These are phyloP conservation scores for Lachnellula occidentalis DNA, from an alignment of 2,329 filamentous ascomycete genomes.

Conservation along the genomic window DNA sequence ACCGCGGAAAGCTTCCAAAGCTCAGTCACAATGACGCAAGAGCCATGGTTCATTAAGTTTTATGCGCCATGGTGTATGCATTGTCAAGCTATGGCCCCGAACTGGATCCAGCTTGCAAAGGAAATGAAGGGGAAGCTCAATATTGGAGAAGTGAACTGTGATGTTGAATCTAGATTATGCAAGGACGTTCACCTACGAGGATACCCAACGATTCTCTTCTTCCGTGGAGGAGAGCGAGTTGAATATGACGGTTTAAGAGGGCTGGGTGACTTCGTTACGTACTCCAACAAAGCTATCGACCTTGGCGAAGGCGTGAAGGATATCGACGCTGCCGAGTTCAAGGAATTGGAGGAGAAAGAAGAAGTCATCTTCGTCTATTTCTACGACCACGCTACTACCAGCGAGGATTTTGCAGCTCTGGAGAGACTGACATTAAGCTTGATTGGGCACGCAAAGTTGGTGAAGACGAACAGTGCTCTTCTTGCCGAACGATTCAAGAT, in stretches of 20 bases:
- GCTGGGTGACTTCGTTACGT: constrained; percentile 81
- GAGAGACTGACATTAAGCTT: constrained; percentile 82
- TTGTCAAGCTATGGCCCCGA: constrained; percentile 87
- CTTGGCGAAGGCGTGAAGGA: constrained; percentile 72
- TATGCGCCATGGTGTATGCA: constrained; percentile 97
- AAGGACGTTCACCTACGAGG: constrained; percentile 77
- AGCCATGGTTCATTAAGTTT: constrained; percentile 98
- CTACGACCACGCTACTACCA: constrained; percentile 91
- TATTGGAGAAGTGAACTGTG: constrained; percentile 94
- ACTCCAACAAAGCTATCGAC: constrained; percentile 80
- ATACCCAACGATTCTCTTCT: constrained; percentile 89
- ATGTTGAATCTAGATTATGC: constrained; percentile 79
- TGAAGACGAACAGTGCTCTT: constrained; percentile 77
- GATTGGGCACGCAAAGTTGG: constrained; percentile 85
- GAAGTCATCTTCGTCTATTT: constrained; percentile 97
- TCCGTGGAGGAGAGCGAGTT: constrained; percentile 83
- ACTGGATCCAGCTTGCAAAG: constrained; percentile 83
- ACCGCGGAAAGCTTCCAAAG: constrained; percentile 82
- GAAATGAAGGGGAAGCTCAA: constrained; percentile 89
- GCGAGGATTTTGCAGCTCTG: constrained; percentile 84
- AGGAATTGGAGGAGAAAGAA: constrained; percentile 81
- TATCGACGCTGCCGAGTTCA: constrained; percentile 70
- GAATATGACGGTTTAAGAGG: constrained; percentile 92
- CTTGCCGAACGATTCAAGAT: constrained; percentile 86
- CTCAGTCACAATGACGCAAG: constrained; percentile 76